Evolutionary conservation across 495 filamentous ascomycete genomes (phyloP), one percentile per base, ranked within the genome.

Genomic region (Amorphotheca resinae): DNA sequence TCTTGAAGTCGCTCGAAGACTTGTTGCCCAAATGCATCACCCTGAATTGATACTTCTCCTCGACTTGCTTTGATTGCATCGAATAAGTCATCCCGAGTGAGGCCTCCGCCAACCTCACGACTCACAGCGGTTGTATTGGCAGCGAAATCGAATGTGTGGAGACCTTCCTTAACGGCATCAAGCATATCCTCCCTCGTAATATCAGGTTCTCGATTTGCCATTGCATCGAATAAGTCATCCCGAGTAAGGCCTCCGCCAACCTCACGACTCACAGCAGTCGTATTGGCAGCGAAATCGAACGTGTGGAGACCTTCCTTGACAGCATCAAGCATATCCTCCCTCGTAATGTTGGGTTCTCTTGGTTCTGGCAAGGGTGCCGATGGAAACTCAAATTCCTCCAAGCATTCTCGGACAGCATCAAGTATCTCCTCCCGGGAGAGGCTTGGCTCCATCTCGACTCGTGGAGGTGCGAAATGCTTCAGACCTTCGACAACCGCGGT

Each of bases 401-500:
- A 64, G 50, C 80, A 87, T 52, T 89, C 82, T 31, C 76, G 70
- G 32, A 94, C 78, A 0, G 80, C 78, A 33, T 74, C 70, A 9
- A 86, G 67, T 11, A 93, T 77, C 46, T 93, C 85, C 12, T 87
- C 82, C 17, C 77, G 73, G 0, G 84, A 82, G 20, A 87, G 71
- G n/a, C 60, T 65, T 0, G 76, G 68, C 11, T 79, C 74, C 2
- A 71, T 73, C 22, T 82, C 77, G 11, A 83, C 64, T 31, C 70
- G 77, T 0, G 84, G 82, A 16, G 80, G 80, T 1, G 66, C 68
- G 53, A 83, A 89, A 49, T 85, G 74, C 53, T 86, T 79, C 49
- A 94, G 58, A 7, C 83, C 85, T 50, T 85, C 79, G 26, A 82
- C 73, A n/a, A 95, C 79, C 33, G 84, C 84, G 25, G 78, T 70